Base-by-base conservation (phyloP, 2,329 filamentous ascomycete genomes). In the Allantophomopsis lycopodina region DNA sequence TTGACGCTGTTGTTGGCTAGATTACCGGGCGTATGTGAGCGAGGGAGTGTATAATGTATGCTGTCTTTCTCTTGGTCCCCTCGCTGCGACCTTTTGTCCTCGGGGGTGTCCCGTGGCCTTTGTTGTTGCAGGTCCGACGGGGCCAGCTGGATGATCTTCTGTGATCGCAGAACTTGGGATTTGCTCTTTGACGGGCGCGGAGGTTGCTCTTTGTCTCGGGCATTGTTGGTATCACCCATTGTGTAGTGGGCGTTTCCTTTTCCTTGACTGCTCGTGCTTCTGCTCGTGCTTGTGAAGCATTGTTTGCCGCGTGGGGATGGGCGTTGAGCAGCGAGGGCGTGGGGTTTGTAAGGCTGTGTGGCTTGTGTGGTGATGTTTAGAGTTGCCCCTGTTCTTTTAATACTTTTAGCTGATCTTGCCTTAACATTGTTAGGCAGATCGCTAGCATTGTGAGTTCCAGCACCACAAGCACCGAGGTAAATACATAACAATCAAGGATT, bases 1-100 rank as follows among this genome's bases (percentile, higher is more conserved):
- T 55, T 53, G 33, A 55, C 66, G 57, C 69, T 74, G 59, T 71
- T 76, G 47, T 69, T 67, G 11, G 75, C 60, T 32, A 78, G 63
- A 49, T 77, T 73, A 42, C 74, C 73, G 1, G 74, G 74, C 2
- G 74, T 79, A 53, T 79, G 74, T 51, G 68, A 76, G 47, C 74
- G 66, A 14, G 32, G 32, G 35, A 71, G 53, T 36, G 65, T 58
- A 8, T 28, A 10, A 10, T 28, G 23, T 28, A 28, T 28, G 11
- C 23, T 28, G 23, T 28, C 23, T 28, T 28, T 28, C 23, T 28
- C 23, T 28, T 44, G 56, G 40, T 54, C 51, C 14, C 51, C 50
- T 40, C 53, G 58, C 44, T 60, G 59, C 41, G 42, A 40, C 39
- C 60, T 58, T 21, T 55, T 54, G 41, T 61, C 55, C 46, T 63